Conservation (phyloP, 2,329 filamentous ascomycete species). For the Colletotrichum australisinense region DNA sequence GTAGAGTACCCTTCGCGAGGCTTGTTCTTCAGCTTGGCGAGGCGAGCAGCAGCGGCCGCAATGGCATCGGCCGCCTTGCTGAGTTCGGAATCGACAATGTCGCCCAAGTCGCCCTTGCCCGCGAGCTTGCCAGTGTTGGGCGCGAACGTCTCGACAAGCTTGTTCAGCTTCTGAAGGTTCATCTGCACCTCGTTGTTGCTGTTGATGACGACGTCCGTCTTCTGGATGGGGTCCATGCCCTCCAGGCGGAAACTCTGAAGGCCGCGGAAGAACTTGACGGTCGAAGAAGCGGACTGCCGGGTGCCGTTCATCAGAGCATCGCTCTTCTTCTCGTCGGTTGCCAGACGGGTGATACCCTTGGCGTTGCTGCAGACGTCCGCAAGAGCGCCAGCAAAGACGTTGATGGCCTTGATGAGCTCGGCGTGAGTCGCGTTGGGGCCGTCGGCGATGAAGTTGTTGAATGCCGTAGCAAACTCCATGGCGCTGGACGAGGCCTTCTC, state of each 20-base stretch:
- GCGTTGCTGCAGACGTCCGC: conserved; percentile 96
- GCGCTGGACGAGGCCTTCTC: conserved; percentile 95
- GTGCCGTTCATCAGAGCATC: conserved; percentile 87
- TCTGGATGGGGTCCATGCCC: conserved; percentile 88
- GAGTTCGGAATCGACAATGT: conserved; percentile 91
- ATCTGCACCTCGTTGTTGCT: conserved; percentile 97
- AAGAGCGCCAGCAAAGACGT: conserved; percentile 88
- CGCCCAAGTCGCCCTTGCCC: conserved; percentile 87
- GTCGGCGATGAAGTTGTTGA: conserved; percentile 98
- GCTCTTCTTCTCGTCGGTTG: conserved; percentile 94
- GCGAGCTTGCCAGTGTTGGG: conserved; percentile 87
- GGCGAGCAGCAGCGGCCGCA: conserved; percentile 87
- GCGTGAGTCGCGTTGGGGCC: conserved; percentile 90
- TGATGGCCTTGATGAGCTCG: conserved; percentile 93
- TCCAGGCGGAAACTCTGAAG: conserved; percentile 95
- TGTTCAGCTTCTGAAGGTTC: conserved; percentile 92
- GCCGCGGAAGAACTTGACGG: conserved; percentile 94
- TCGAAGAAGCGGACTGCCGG: conserved; percentile 84
- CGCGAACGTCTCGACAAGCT: conserved; percentile 90
- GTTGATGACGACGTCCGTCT: conserved; percentile 97
- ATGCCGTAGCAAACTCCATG: conserved; percentile 97
- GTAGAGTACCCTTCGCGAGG: conserved; percentile 95
- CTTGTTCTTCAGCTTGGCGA: conserved; percentile 95
- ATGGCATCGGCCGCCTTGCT: conserved; percentile 96
- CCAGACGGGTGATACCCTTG: conserved; percentile 92